These are phyloP conservation scores for Colletotrichum sp. DNA, from an alignment of 2,329 filamentous ascomycete genomes.

Conservation along the genomic window DNA sequence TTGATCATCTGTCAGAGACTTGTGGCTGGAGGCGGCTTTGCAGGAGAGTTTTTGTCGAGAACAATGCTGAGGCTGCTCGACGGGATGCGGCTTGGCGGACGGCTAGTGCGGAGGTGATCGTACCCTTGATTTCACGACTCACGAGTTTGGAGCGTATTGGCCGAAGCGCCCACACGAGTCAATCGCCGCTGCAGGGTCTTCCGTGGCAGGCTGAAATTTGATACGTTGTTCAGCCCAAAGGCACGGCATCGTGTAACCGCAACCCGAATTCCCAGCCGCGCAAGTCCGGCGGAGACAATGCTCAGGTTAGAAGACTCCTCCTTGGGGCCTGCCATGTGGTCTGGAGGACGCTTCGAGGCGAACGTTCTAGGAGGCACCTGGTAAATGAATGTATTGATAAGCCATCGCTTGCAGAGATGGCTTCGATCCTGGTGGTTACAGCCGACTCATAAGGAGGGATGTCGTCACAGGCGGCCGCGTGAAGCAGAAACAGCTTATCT, in stretches of 20 bases:
- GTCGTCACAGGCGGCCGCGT: neutral
- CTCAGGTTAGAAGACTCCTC: neutral
- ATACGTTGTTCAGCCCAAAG: neutral
- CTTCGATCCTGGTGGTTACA: neutral
- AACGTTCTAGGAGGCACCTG: neutral
- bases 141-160: neutral
- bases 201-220: neutral
- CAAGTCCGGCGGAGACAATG: neutral
- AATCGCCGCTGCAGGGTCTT: slow-evolving; percentile 8
- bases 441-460: neutral
- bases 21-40: slow-evolving; percentile 4
- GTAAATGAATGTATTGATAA: neutral
- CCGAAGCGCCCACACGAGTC: neutral
- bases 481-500: neutral
- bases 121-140: slow-evolving; percentile 11
- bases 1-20: neutral
- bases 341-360: neutral
- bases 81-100: neutral
- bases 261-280: neutral
- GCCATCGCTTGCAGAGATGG: neutral
- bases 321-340: neutral
- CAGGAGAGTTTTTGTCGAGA: neutral
- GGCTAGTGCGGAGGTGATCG: slow-evolving; percentile 1
- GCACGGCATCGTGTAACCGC: neutral
- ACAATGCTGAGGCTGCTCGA: neutral